Conservation (phyloP, 768 basidiomycete species). For the Amanita rubescens region DNA sequence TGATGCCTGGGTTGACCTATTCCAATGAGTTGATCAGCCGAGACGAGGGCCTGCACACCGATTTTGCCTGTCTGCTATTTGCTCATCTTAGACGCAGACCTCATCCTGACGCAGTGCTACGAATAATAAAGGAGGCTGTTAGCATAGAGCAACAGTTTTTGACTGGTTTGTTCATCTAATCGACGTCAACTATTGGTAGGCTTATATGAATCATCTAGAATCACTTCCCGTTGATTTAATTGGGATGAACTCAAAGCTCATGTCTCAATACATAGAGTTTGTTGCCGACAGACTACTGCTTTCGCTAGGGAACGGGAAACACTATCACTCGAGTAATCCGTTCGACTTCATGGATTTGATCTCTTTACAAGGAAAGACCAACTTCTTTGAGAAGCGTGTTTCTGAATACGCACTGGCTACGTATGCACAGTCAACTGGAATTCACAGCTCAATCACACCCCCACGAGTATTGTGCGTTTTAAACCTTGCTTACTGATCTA, state of each 20-base stretch:
- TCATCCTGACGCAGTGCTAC: constrained; percentile 69
- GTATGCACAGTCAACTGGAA: constrained; percentile 13
- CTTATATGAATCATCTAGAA: constrained; percentile 31
- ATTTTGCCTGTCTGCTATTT: constrained; percentile 92
- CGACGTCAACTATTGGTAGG: constrained; percentile 19
- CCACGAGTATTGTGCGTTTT: neutral
- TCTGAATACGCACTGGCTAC: constrained; percentile 61
- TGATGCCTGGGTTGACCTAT: constrained; percentile 96
- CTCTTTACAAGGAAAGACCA: constrained; percentile 85
- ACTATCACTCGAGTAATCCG: constrained; percentile 70
- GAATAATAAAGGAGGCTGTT: constrained; percentile 82
- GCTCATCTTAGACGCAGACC: constrained; percentile 78
- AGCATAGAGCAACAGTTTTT: constrained; percentile 85
- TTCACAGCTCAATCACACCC: neutral
- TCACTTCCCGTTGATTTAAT: constrained; percentile 85
- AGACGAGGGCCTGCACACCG: constrained; percentile 97
- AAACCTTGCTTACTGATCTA: constrained; percentile 17
- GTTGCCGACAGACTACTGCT: constrained; percentile 89
- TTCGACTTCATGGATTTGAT: constrained; percentile 89
- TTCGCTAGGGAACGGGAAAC: constrained; percentile 74
- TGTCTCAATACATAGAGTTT: constrained; percentile 92
- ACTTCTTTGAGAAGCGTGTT: constrained; percentile 90
- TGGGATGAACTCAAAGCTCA: constrained; percentile 87
- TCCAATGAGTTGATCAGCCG: constrained; percentile 97
- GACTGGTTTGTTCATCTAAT: constrained; percentile 45